Evolutionary conservation across 768 basidiomycete species (phyloP).

Genomic region (Macrolepiota dolichaula): DNA sequence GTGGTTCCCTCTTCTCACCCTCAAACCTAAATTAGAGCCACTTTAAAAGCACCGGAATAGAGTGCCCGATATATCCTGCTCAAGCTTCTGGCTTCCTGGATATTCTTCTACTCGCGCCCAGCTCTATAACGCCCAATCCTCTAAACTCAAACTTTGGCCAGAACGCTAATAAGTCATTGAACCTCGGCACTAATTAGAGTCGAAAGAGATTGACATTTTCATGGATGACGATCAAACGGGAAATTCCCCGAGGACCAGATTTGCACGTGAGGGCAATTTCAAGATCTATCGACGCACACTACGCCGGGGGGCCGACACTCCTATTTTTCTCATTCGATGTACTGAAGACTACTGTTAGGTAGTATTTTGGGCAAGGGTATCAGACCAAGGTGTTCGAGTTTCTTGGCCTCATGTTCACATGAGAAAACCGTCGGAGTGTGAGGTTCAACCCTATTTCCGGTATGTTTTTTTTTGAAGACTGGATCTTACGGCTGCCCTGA

Average conservation of each 20-base stretch:
- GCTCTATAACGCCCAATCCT: background rate
- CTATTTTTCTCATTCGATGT: background rate
- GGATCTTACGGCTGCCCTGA: background rate
- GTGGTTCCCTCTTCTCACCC: background rate
- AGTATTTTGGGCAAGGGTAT: background rate
- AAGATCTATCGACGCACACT: background rate
- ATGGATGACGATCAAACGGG: background rate
- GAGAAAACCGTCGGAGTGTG: background rate
- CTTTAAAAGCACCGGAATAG: background rate
- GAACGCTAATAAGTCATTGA: background rate
- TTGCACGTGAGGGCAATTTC: background rate
- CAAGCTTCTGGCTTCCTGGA: background rate
- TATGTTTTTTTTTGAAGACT: slow-evolving; percentile 3
- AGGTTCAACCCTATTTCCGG: background rate
- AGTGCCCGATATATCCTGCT: background rate
- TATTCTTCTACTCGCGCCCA: background rate
- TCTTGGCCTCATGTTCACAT: background rate
- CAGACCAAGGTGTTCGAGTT: background rate
- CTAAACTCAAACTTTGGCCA: background rate
- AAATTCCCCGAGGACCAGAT: background rate
- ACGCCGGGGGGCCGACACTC: background rate
- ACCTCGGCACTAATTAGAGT: background rate
- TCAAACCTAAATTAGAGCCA: background rate
- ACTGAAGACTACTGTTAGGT: background rate
- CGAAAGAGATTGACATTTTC: background rate